Evolutionary conservation across 2,329 filamentous ascomycete genomes (phyloP), one percentile per base, ranked within the genome.

Genomic region (Fonsecaea nubica): DNA sequence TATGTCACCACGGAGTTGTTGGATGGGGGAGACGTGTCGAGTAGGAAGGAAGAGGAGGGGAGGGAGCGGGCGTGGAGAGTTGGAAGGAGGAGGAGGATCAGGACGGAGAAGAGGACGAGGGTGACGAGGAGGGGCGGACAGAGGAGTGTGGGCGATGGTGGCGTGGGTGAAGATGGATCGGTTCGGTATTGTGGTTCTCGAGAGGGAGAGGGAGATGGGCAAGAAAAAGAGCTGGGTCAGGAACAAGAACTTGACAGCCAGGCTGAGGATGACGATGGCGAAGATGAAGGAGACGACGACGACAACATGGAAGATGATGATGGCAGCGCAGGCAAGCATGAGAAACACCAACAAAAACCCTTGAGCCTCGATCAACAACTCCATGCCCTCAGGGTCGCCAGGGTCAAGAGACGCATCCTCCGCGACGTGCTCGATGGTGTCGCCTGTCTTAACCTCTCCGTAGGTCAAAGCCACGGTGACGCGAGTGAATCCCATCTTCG

Each of bases 21-120:
- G 33, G 77, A 78, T 54, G 69, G 75, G 0, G 25, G 25, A 25
- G 79, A 82, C 76, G 79, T 76, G 53, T 81, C 79, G 18, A 80
- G 77, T 4, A 75, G 73, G 40, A 74, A 73, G 21, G 69, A 75
- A 42, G 72, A 75, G 63, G 69, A 71, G 40, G 75, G 32, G 48
- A 58, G 18, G 57, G 45, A 72, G 50, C 74, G 73, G 56, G 54
- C 33, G 36, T 53, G 30, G 56, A 35, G 33, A 25, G 36, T 66
- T 64, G 12, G 62, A 68, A 42, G 48, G 45, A 18, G 21, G 55
- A 52, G 35, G 61, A 55, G 13, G 3, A 12, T 40, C 30, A 58
- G n/a, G 1, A 38, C 32, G 13, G 12, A 32, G 25, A 25, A 25
- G 25, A 1, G 25, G 25, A 25, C 3, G 25, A 25, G 25, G 25